A percentile compares a stretch with the other conserved stretches of the same genome.
These are phyloP conservation scores for Kappamyces sp. DNA, from an alignment of 192 early-diverging fungal species.

Conservation along the genomic window DNA sequence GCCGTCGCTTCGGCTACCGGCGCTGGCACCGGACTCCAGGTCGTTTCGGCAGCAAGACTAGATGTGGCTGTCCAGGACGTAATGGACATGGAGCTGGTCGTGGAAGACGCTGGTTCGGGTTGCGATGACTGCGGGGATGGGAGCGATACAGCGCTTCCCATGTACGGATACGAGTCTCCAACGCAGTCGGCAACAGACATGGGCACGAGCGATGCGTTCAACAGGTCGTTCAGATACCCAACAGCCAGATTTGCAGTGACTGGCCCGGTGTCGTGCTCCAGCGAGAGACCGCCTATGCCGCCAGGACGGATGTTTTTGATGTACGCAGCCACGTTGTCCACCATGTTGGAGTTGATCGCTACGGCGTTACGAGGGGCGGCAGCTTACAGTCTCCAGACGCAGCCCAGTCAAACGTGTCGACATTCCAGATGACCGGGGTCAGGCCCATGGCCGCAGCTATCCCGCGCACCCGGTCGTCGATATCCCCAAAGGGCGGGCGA, in stretches of 20 bases:
- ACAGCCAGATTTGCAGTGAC: neutral
- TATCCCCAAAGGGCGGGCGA: conserved; percentile 62
- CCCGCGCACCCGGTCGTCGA: conserved; percentile 45
- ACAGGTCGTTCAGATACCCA: neutral
- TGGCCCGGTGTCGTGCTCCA: conserved; percentile 11
- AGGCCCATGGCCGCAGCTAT: conserved; percentile 49
- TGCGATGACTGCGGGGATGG: neutral
- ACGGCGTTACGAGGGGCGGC: neutral
- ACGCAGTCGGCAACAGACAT: conserved; percentile 11
- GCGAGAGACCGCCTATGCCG: conserved; percentile 7
- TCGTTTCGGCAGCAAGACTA: too few species aligned
- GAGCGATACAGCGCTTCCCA: neutral
- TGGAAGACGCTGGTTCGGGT: too few species aligned
- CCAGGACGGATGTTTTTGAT: neutral
- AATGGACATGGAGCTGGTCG: too few species aligned
- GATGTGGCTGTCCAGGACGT: too few species aligned
- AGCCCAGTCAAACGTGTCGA: conserved; percentile 15
- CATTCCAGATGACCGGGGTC: conserved; percentile 24
- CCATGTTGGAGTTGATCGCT: too few species aligned
- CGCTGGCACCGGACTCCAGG: too few species aligned
- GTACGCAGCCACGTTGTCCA: too few species aligned
- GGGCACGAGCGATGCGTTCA: neutral
- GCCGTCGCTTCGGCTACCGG: too few species aligned
- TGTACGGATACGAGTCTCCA: neutral
- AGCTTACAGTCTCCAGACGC: conserved; percentile 9